Base-by-base conservation (phyloP, 257 asterid species). In the Schizonepeta tenuifolia region DNA sequence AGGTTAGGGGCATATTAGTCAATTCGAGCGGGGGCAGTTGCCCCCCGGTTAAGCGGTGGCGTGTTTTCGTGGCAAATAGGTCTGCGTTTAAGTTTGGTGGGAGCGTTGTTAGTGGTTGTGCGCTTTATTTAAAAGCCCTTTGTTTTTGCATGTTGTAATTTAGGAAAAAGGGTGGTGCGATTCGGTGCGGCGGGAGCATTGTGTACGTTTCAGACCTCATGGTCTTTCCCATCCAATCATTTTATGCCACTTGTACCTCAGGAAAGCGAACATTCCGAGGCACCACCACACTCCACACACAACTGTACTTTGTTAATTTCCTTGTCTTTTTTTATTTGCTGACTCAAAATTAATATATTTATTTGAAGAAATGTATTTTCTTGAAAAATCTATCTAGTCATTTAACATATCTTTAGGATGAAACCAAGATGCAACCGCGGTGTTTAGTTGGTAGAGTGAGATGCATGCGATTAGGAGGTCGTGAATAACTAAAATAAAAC, bases 61-160 rank as follows among this genome's bases (percentile, higher is more conserved):
- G 91, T 88, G 92, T 84, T 67, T 80, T 77, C 81, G 83, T 86
- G 95, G 89, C 88, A 77, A 86, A 64, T 83, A 60, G 88, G 82
- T 68, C 72, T 85, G 86, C 74, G 78, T 68, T 85, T 41, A 62
- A 24, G 88, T 81, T 85, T 80, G 90, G 90, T 81, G 81, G 79
- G 78, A 31, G 83, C 74, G 87, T 72, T 72, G 80, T 78, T 83
- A 80, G 86, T 83, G 87, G 86, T 81, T 80, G 77, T 78, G 78
- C 65, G 31, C 80, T 76, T 82, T 79, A 58, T 53, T 61, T 54
- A 54, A 63, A 73, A 69, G 66, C 83, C 38, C 55, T 70, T 57
- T 49, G 21, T 51, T 75, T 47, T 22, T 26, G 2, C 24, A 18
- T 38, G 28, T 50, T 24, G n/a, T n/a, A 20, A 51, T 31, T 68